These are phyloP conservation scores for Gaertneriomyces semiglobifer DNA, from an alignment of 192 early-diverging fungal species.

Conservation along the genomic window DNA sequence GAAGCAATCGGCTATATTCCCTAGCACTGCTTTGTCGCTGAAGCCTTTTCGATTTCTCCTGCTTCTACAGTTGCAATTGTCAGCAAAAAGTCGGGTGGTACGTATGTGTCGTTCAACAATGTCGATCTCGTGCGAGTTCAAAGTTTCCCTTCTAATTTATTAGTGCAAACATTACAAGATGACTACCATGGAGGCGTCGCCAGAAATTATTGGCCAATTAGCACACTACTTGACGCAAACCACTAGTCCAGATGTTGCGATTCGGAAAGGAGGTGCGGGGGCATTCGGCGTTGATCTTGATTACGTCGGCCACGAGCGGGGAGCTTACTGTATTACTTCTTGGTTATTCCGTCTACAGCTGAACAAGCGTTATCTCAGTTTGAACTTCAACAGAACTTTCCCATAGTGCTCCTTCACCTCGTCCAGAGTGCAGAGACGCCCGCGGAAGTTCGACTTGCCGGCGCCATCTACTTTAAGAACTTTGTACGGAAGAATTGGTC, in stretches of 20 bases:
- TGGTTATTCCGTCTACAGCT: conserved; percentile 27
- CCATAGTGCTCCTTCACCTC: conserved; percentile 71
- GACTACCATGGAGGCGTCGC: conserved; percentile 46
- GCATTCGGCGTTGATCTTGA: neutral
- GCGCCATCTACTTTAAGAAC: conserved; percentile 94
- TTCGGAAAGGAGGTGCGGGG: conserved; percentile 55
- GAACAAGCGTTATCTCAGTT: conserved; percentile 33
- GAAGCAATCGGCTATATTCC: no score
- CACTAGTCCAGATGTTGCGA: conserved; percentile 44
- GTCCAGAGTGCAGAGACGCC: conserved; percentile 60
- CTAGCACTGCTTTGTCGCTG: no score
- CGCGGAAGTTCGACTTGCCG: conserved; percentile 68
- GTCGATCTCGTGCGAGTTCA: no score
- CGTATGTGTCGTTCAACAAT: no score
- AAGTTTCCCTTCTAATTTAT: no score
- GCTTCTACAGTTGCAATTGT: no score
- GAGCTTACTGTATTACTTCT: neutral
- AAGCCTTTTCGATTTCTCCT: no score
- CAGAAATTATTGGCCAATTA: conserved; percentile 47
- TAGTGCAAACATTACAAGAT: no score
- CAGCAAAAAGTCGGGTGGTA: no score
- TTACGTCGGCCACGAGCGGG: neutral
- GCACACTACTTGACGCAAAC: conserved; percentile 58
- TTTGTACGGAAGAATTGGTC: conserved; percentile 87
- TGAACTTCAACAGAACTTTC: conserved; percentile 55